phyloP scores from a whole-genome alignment of 2,329 filamentous ascomycete species.

The Pseudocercospora fijiensis region DNA sequence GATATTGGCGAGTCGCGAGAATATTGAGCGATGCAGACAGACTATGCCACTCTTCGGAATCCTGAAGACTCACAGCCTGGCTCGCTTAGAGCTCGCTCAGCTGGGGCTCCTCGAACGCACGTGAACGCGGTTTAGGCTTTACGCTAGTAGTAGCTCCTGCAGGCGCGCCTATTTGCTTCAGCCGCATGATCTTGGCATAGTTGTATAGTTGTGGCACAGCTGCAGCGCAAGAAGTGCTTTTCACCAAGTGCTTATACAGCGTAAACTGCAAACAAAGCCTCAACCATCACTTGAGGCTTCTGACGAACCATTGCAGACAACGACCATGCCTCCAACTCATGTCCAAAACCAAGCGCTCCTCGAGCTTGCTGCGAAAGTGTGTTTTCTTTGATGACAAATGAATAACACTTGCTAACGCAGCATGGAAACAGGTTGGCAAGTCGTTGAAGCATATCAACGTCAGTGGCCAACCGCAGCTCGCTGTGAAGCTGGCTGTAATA shows the following conservation, averaged over 20 bases:
- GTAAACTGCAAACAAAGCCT: neutral
- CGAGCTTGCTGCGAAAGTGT: neutral
- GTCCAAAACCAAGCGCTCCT: neutral
- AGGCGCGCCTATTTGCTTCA: neutral
- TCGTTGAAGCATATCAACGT: neutral
- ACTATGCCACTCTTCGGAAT: too few relatives aligned
- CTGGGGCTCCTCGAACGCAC: neutral
- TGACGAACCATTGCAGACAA: neutral
- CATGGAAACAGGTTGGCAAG: neutral
- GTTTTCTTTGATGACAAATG: neutral
- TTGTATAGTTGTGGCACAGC: neutral
- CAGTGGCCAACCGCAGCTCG: neutral
- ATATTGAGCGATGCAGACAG: slow-evolving; percentile 43
- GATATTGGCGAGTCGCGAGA: slow-evolving; percentile 81
- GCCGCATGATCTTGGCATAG: neutral
- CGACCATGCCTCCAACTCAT: neutral
- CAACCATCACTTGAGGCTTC: neutral
- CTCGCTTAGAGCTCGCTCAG: too few relatives aligned
- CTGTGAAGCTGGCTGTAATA: neutral
- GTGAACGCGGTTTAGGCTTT: neutral
- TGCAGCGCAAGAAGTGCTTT: neutral
- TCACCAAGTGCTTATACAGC: neutral
- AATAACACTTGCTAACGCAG: neutral
- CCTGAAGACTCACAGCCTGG: too few relatives aligned
- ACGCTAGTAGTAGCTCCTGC: too few relatives aligned